Conservation (phyloP, 2,329 filamentous ascomycete genomes). For the Herpomyces periplanetae region DNA sequence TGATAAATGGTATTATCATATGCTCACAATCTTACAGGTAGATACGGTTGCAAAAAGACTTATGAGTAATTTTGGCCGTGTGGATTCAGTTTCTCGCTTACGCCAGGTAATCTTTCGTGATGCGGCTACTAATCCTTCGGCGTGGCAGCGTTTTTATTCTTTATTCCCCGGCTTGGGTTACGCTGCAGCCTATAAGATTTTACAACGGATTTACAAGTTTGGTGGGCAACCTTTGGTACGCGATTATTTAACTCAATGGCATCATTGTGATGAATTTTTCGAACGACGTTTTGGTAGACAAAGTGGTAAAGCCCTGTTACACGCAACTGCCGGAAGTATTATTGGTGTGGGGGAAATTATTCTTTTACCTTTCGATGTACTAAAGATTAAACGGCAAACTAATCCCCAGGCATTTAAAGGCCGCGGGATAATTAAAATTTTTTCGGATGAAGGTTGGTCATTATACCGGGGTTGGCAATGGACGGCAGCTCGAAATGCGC, state of each 20-base stretch:
- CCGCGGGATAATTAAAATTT: constrained; percentile 53
- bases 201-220: constrained; percentile 95
- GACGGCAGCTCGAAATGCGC: constrained; percentile 86
- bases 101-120: constrained; percentile 85
- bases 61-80: constrained; percentile 79
- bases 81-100: no score
- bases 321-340: constrained; percentile 70
- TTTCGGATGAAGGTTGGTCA: constrained; percentile 72
- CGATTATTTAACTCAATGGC: constrained; percentile 44
- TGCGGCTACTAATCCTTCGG: constrained; percentile 27
- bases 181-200: constrained; percentile 82
- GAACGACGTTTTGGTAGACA: constrained; percentile 73
- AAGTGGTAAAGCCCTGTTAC: constrained; percentile 89
- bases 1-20: constrained; percentile 4
- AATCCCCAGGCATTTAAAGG: constrained; percentile 94
- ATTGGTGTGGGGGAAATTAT: constrained; percentile 95
- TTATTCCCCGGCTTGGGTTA: constrained; percentile 91
- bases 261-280: constrained; percentile 44
- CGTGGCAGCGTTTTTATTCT: constrained; percentile 47
- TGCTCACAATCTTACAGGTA: constrained; percentile 17
- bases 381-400: constrained; percentile 98
- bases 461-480: constrained; percentile 86
- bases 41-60: constrained; percentile 94
- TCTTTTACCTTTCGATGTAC: constrained; percentile 64
- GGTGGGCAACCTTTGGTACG: constrained; percentile 80